Evolutionary conservation across 2,329 filamentous ascomycete genomes (phyloP).

Genomic region (Hypoxylon sp.): DNA sequence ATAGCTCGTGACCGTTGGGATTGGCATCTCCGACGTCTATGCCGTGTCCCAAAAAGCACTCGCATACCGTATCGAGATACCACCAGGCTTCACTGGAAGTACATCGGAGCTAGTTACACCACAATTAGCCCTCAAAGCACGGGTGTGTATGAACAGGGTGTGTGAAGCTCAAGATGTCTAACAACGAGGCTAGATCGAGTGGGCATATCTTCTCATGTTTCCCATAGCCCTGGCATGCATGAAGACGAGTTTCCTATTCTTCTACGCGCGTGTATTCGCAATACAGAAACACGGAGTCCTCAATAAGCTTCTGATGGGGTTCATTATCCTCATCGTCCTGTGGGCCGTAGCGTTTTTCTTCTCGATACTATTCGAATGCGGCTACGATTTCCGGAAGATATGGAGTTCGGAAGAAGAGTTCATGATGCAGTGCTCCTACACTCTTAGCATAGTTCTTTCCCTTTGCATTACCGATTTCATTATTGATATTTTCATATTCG

Average conservation of each 20-base stretch:
- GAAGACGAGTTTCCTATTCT: slow-evolving; percentile 45
- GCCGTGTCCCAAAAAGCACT: slow-evolving; percentile 32
- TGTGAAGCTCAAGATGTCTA: neutral
- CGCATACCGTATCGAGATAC: slow-evolving; percentile 31
- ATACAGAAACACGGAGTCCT: slow-evolving; percentile 18
- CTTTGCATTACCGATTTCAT: slow-evolving; percentile 42
- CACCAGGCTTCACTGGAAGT: slow-evolving; percentile 22
- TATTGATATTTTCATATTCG: slow-evolving; percentile 37
- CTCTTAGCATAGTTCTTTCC: slow-evolving; percentile 15
- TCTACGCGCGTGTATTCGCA: slow-evolving; percentile 44
- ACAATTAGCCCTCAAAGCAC: slow-evolving; percentile 32
- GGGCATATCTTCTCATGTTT: slow-evolving; percentile 39
- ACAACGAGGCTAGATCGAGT: slow-evolving; percentile 40
- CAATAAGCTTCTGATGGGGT: slow-evolving; percentile 24
- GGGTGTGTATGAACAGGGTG: slow-evolving; percentile 16
- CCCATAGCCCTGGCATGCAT: slow-evolving; percentile 43
- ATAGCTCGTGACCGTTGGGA: slow-evolving; percentile 36
- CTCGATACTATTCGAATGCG: slow-evolving; percentile 39
- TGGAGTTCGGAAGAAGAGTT: slow-evolving; percentile 35
- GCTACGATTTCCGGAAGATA: slow-evolving; percentile 27
- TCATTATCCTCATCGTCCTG: slow-evolving; percentile 20
- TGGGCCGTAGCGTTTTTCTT: slow-evolving; percentile 41
- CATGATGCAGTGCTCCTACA: slow-evolving; percentile 20
- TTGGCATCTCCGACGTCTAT: slow-evolving; percentile 34
- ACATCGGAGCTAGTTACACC: slow-evolving; percentile 23